A percentile compares a stretch with the other conserved stretches of the same genome.
These are phyloP conservation scores for Cryptosporidium viatorum DNA, from an alignment of 169 alveolate species.

Conservation along the genomic window DNA sequence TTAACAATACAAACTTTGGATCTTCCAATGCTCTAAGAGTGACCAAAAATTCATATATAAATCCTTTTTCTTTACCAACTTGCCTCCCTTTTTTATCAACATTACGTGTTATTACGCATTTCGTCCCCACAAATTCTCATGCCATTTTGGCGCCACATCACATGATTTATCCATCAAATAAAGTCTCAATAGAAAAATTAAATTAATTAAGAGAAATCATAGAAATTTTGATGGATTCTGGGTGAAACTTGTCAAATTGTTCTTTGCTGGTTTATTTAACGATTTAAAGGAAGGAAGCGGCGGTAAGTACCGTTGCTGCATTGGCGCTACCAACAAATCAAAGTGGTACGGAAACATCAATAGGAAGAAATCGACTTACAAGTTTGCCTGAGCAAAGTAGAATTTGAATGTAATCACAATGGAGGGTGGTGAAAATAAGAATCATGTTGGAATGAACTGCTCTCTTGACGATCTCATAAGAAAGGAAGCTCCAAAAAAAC, in stretches of 20 bases:
- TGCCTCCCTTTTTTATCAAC: not conserved
- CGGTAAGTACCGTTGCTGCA: slow-evolving; percentile 43
- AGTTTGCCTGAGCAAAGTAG: not conserved
- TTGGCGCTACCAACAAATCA: slow-evolving; percentile 26
- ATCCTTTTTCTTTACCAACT: not conserved
- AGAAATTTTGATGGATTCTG: not conserved
- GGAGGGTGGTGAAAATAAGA: slow-evolving; percentile 37
- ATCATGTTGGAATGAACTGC: slow-evolving; percentile 48
- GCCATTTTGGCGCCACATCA: slow-evolving; percentile 33
- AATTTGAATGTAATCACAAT: not conserved
- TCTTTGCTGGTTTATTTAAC: not conserved
- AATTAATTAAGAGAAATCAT: not conserved
- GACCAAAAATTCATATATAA: not conserved
- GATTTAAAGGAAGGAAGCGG: slow-evolving; percentile 4
- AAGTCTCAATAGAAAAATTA: not conserved
- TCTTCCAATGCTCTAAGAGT: not conserved
- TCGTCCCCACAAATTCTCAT: slow-evolving; percentile 40
- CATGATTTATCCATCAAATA: slow-evolving; percentile 1
- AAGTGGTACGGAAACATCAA: not conserved
- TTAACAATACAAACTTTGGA: not conserved
- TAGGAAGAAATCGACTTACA: not conserved
- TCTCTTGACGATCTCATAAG: slow-evolving; percentile 53
- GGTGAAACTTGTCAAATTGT: not conserved
- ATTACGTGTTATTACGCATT: slow-evolving; percentile 46
- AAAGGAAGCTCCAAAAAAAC: slow-evolving; percentile 59